Evolutionary conservation across 2,329 filamentous ascomycete species (phyloP).

Genomic region (Aspergillus novofumigatus): DNA sequence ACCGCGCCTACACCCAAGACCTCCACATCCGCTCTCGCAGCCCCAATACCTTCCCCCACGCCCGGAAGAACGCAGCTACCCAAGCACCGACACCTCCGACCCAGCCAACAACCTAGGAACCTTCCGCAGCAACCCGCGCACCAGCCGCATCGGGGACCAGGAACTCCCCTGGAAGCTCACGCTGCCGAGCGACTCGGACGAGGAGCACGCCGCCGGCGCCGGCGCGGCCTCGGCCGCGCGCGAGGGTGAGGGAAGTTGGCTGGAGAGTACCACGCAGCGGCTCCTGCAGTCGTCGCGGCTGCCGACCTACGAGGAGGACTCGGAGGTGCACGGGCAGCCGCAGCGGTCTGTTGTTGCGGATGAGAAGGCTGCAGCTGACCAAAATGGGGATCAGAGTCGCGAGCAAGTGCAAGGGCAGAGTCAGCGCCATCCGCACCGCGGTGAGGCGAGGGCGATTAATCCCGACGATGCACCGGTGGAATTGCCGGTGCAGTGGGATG

Average conservation of each 20-base stretch:
- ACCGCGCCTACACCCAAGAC: slow-evolving; percentile 26
- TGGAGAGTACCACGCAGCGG: slow-evolving; percentile 6
- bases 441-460: slow-evolving; percentile 19
- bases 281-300: slow-evolving; percentile 4
- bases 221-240: background rate
- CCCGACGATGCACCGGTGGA: slow-evolving; percentile 27
- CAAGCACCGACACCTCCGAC: slow-evolving; percentile 19
- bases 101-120: slow-evolving; percentile 28
- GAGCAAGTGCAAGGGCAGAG: too few species aligned
- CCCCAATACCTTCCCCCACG: slow-evolving; percentile 25
- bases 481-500: slow-evolving; percentile 27
- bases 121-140: slow-evolving; percentile 29
- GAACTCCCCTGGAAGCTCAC: slow-evolving; percentile 35
- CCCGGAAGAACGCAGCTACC: slow-evolving; percentile 19
- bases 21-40: slow-evolving; percentile 36
- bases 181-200: slow-evolving; percentile 24
- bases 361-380: slow-evolving; percentile 2
- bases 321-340: slow-evolving; percentile 2
- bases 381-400: background rate
- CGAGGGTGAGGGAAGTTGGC: background rate
- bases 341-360: background rate
- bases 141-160: slow-evolving; percentile 32
- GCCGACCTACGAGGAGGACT: slow-evolving; percentile 17
- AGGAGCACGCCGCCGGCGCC: slow-evolving; percentile 1
- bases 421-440: slow-evolving; percentile 16